Percentiles rank a stretch among this genome's conserved stretches.
Evolutionary conservation across 202 grass and related monocot species (phyloP).

Genomic region (Carex arenaria): DNA sequence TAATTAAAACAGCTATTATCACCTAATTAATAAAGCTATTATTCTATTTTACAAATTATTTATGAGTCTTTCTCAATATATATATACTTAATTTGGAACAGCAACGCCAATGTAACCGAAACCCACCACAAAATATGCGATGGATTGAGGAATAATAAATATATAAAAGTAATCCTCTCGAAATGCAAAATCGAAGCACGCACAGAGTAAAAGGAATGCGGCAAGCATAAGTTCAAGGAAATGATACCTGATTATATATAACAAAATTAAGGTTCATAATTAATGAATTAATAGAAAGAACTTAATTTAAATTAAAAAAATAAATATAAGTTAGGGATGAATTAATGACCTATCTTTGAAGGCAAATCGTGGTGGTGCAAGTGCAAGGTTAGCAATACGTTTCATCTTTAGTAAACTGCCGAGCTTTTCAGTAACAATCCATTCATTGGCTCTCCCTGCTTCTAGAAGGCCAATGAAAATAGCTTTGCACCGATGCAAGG

Average conservation of each 20-base stretch:
- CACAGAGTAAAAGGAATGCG: constrained; percentile 36
- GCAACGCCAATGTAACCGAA: constrained; percentile 49
- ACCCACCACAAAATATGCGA: constrained; percentile 56
- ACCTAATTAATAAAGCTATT: neutral
- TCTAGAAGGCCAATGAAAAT: constrained; percentile 53
- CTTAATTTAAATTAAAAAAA: neutral
- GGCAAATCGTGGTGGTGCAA: constrained; percentile 9
- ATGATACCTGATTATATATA: constrained; percentile 40
- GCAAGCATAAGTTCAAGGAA: constrained; percentile 42
- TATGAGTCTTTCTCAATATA: neutral
- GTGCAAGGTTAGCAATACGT: neutral
- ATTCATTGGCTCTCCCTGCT: constrained; percentile 68
- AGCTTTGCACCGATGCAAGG: constrained; percentile 58
- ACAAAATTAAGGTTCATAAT: neutral
- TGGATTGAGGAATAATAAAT: constrained; percentile 57
- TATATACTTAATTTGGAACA: constrained; percentile 16
- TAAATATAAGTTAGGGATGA: neutral
- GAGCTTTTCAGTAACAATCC: constrained; percentile 67
- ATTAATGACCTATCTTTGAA: constrained; percentile 35
- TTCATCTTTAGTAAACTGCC: constrained; percentile 48
- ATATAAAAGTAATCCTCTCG: constrained; percentile 43
- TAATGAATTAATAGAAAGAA: neutral
- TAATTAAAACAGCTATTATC: neutral
- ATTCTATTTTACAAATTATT: neutral
- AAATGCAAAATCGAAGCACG: constrained; percentile 40